These are phyloP conservation scores for Dichotomopilus funicola DNA, from an alignment of 2,329 filamentous ascomycete species.

Conservation along the genomic window DNA sequence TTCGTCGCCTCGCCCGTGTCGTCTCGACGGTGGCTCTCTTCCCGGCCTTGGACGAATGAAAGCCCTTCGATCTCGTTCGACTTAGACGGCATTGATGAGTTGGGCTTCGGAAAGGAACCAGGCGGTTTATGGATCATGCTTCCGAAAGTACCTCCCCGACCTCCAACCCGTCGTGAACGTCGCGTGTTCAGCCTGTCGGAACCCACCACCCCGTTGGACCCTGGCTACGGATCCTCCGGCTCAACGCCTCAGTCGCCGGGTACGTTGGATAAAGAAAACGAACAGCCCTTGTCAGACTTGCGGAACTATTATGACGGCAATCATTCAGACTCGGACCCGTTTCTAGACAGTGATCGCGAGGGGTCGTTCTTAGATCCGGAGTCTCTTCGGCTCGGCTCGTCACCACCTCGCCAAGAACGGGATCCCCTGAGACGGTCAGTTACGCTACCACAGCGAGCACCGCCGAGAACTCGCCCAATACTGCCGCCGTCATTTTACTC, in stretches of 20 bases:
- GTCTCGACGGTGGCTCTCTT: too few species aligned
- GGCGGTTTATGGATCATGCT: slow-evolving; percentile 7
- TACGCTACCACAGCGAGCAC: slow-evolving; percentile 13
- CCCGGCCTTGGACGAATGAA: too few species aligned
- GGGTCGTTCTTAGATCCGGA: neutral
- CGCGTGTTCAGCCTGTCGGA: slow-evolving; percentile 13
- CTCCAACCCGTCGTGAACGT: slow-evolving; percentile 11
- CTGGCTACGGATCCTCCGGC: slow-evolving; percentile 22
- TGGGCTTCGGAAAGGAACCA: too few species aligned
- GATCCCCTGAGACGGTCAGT: slow-evolving; percentile 6
- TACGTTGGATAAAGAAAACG: slow-evolving; percentile 5
- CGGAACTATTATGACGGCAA: slow-evolving; percentile 17
- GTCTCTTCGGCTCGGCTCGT: neutral
- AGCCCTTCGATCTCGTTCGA: too few species aligned
- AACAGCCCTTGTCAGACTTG: slow-evolving; percentile 1
- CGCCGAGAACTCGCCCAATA: slow-evolving; percentile 7
- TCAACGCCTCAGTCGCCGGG: slow-evolving; percentile 6
- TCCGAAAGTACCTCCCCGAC: slow-evolving; percentile 5
- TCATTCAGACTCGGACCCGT: slow-evolving; percentile 18
- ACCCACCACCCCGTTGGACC: slow-evolving; percentile 18
- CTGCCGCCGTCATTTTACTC: slow-evolving; percentile 12
- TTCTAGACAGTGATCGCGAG: slow-evolving; percentile 9
- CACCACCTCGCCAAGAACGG: neutral
- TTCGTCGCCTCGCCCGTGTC: too few species aligned
- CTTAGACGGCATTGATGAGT: too few species aligned